These are phyloP conservation scores for Wickerhamiella australiensis DNA, from an alignment of 805 yeast species.

Conservation along the genomic window DNA sequence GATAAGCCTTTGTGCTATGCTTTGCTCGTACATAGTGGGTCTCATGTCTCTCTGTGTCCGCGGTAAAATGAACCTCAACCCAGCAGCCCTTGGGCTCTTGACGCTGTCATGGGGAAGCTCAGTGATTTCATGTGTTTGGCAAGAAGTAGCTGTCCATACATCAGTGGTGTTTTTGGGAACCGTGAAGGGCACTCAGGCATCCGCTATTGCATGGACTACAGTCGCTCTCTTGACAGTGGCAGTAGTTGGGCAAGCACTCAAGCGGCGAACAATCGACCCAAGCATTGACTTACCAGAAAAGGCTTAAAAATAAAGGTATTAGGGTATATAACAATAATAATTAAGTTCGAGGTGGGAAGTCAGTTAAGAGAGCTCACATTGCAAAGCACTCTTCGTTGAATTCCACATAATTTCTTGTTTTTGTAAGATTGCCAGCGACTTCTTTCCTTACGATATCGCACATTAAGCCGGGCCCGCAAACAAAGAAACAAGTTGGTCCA, in stretches of 20 bases:
- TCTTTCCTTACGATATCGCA: conserved; percentile 14
- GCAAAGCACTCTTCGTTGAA: conserved; percentile 15
- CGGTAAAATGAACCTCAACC: not conserved
- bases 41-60: not conserved
- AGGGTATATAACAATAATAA: no score
- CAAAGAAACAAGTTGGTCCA: conserved; percentile 14
- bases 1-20: conserved; percentile 8
- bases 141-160: conserved; percentile 20
- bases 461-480: conserved; percentile 17
- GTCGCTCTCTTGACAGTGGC: conserved; percentile 13
- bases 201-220: conserved; percentile 18
- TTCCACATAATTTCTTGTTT: conserved; percentile 14
- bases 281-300: not conserved
- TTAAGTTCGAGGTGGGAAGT: not conserved
- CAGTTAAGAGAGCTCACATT: conserved; percentile 9
- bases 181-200: conserved; percentile 17
- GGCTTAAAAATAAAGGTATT: no score
- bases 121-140: conserved; percentile 18
- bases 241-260: not conserved
- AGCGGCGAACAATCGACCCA: not conserved
- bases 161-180: conserved; percentile 15
- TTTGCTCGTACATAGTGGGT: conserved; percentile 2
- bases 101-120: conserved; percentile 10
- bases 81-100: not conserved
- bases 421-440: conserved; percentile 11